Conservation (phyloP, 352 stramenopile species). For the Globisporangium paroecandrum region DNA sequence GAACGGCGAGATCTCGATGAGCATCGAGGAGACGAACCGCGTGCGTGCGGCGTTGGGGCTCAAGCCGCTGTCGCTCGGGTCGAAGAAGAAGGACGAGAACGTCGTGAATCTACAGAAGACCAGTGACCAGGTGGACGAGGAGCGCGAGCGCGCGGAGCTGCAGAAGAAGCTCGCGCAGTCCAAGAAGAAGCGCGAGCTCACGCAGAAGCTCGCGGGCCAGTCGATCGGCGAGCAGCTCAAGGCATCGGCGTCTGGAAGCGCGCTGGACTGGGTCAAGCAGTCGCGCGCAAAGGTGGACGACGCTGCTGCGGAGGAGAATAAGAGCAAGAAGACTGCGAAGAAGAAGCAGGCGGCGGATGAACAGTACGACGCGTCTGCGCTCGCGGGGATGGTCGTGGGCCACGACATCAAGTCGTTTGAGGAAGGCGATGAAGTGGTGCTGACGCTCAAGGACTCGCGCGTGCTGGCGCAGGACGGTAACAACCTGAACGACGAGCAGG, state of each 20-base stretch:
- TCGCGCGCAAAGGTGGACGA: constrained; percentile 23
- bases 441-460: constrained; percentile 92
- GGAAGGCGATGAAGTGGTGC: constrained; percentile 88
- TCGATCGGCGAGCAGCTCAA: constrained; percentile 73
- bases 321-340: constrained; percentile 9
- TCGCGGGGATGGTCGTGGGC: constrained; percentile 88
- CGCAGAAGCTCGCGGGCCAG: constrained; percentile 62
- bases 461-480: constrained; percentile 84
- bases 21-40: constrained; percentile 80
- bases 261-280: constrained; percentile 77
- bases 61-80: constrained; percentile 60
- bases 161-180: constrained; percentile 63
- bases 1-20: constrained; percentile 80
- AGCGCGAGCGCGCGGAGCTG: constrained; percentile 43
- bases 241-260: constrained; percentile 25
- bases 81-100: constrained; percentile 41
- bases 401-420: constrained; percentile 88
- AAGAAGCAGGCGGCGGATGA: constrained; percentile 17
- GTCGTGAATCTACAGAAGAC: constrained; percentile 72
- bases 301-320: background rate
- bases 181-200: constrained; percentile 64
- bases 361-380: constrained; percentile 63
- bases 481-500: constrained; percentile 70
- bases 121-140: constrained; percentile 43
- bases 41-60: constrained; percentile 64